Percentiles rank a stretch among this genome's conserved stretches.
These are phyloP conservation scores for Penicillium sp. DNA, from an alignment of 2,329 filamentous ascomycete genomes.

Conservation along the genomic window DNA sequence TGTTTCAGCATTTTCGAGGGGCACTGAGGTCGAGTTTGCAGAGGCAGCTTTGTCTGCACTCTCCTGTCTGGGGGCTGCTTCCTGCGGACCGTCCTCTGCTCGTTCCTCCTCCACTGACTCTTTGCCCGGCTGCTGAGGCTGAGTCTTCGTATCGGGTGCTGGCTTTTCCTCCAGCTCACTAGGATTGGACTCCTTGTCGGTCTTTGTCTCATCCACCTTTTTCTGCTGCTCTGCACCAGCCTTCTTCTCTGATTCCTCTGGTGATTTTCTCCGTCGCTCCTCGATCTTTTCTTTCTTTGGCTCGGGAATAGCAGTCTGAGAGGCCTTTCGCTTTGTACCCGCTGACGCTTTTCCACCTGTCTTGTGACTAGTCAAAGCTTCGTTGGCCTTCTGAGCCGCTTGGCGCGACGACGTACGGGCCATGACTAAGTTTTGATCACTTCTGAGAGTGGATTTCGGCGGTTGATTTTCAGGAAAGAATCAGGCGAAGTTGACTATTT, in stretches of 20 bases:
- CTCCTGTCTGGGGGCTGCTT: neutral
- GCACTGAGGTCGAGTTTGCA: constrained; percentile 11
- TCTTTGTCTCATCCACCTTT: neutral
- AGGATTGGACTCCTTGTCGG: too few species aligned
- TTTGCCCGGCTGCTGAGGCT: neutral
- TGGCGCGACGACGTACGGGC: constrained; percentile 38
- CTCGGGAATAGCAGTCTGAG: constrained; percentile 19
- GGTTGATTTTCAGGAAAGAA: neutral
- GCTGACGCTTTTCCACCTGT: constrained; percentile 22
- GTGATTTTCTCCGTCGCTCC: constrained; percentile 11
- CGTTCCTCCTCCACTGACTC: neutral
- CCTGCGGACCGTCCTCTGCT: neutral
- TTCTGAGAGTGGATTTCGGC: neutral
- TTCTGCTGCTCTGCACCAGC: neutral
- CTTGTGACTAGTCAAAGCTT: constrained; percentile 31
- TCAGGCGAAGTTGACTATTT: neutral
- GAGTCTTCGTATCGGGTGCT: neutral
- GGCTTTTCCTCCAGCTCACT: too few species aligned
- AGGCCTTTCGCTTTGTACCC: constrained; percentile 38
- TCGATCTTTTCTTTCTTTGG: constrained; percentile 39
- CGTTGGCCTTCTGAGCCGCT: constrained; percentile 40
- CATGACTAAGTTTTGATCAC: constrained; percentile 20
- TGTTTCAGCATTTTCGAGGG: constrained; percentile 7
- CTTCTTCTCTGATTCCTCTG: neutral
- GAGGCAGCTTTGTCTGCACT: constrained; percentile 5